A percentile compares a stretch with the other conserved stretches of the same genome.
Evolutionary conservation across 768 basidiomycete species (phyloP).

Genomic region (Russula abietina): DNA sequence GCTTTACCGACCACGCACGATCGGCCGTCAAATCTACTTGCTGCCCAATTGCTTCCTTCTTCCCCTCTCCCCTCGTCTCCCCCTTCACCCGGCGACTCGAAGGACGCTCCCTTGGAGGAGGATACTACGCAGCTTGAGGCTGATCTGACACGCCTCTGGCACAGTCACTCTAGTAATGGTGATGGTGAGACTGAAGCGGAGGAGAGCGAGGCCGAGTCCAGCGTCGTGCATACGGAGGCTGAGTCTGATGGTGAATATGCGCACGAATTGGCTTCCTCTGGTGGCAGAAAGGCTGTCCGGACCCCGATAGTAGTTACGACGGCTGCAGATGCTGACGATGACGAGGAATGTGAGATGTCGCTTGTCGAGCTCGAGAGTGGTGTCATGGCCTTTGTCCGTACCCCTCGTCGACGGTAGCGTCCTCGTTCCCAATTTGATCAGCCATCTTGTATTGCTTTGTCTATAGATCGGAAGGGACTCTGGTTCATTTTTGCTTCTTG

Average conservation of each 20-base stretch:
- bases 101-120: neutral
- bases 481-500: neutral
- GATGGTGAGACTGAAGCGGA: slow-evolving; percentile 21
- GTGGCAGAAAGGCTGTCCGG: neutral
- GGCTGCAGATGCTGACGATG: slow-evolving; percentile 6
- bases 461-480: slow-evolving; percentile 2
- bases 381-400: slow-evolving; percentile 21
- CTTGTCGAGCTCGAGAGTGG: slow-evolving; percentile 24
- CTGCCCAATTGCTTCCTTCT: slow-evolving; percentile 4
- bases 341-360: slow-evolving; percentile 21
- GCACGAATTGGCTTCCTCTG: neutral
- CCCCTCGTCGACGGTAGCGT: slow-evolving; percentile 17
- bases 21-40: neutral
- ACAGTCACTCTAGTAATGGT: neutral
- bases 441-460: slow-evolving; percentile 1
- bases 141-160: slow-evolving; percentile 10
- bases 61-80: slow-evolving; percentile 4
- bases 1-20: neutral
- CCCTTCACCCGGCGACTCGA: neutral
- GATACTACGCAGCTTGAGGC: neutral
- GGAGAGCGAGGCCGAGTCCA: slow-evolving; percentile 24
- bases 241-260: slow-evolving; percentile 21
- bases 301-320: neutral
- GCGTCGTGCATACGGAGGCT: slow-evolving; percentile 23
- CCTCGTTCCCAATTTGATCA: neutral